A percentile compares a stretch with the other conserved stretches of the same genome.
phyloP scores from a whole-genome alignment of 345 rosid genomes.

The Aegle marmelos region DNA sequence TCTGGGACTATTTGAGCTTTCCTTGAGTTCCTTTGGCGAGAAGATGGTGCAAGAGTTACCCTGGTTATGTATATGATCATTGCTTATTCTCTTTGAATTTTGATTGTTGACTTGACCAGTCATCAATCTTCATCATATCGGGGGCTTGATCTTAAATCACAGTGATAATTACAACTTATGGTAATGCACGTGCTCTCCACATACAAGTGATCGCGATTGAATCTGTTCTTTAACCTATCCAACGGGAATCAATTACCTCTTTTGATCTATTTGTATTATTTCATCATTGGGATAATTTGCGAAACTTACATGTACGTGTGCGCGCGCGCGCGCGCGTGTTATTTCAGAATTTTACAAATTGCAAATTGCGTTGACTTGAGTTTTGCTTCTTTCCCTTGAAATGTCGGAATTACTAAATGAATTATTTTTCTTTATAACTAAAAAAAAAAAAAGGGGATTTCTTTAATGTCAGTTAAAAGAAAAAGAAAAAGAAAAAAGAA shows the following conservation, averaged over 20 bases:
- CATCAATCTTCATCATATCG: neutral
- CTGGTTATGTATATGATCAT: neutral
- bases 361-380: neutral
- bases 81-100: neutral
- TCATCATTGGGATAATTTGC: too few species aligned
- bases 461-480: too few species aligned
- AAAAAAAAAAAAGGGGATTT: too few species aligned
- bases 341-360: too few species aligned
- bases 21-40: neutral
- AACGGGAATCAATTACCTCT: neutral
- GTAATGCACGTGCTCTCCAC: neutral
- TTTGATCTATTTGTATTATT: neutral
- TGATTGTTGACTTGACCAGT: neutral
- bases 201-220: neutral
- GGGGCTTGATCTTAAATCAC: neutral
- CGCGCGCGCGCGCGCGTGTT: too few species aligned
- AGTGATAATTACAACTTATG: neutral
- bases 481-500: too few species aligned
- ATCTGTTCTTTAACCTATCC: neutral
- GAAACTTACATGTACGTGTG: too few species aligned
- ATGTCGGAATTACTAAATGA: neutral
- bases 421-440: too few species aligned
- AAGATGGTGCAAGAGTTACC: neutral
- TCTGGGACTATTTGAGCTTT: neutral
- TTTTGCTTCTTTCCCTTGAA: conserved; percentile 3